Conservation (phyloP, 441 rosid species). For the Euphorbia celastroides region DNA sequence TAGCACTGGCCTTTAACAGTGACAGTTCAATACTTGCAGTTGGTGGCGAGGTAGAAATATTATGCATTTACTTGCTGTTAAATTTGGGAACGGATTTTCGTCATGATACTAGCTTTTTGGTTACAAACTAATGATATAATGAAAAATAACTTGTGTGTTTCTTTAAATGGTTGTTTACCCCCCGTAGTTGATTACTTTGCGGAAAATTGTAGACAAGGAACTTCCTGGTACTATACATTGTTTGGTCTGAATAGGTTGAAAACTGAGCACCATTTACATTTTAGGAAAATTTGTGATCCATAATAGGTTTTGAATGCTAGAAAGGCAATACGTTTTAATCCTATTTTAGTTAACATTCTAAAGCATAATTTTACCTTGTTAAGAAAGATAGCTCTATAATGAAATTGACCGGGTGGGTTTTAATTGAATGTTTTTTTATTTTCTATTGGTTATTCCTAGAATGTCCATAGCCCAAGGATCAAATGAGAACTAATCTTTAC, state of each 20-base stretch:
- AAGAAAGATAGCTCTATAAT: neutral
- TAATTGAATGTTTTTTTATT: neutral
- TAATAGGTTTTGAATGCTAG: neutral
- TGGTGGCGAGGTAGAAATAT: conserved; percentile 75
- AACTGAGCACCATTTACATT: neutral
- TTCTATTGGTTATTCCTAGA: neutral
- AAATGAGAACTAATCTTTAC: neutral
- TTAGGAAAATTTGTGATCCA: neutral
- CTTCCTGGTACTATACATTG: neutral
- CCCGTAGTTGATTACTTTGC: neutral
- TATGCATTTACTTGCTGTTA: conserved; percentile 1
- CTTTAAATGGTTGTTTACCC: neutral
- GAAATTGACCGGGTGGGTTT: neutral
- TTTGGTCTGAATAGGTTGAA: neutral
- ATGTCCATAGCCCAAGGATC: neutral
- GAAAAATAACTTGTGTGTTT: neutral
- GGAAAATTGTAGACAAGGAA: neutral
- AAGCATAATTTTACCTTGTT: neutral
- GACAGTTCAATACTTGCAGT: conserved; percentile 65
- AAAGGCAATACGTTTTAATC: neutral
- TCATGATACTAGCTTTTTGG: neutral
- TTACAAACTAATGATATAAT: neutral
- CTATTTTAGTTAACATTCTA: neutral
- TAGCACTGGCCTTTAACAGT: conserved; percentile 57
- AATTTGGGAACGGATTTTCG: conserved; percentile 7